These are phyloP conservation scores for Paraphaeosphaeria minitans DNA, from an alignment of 2,329 filamentous ascomycete species.

Conservation along the genomic window DNA sequence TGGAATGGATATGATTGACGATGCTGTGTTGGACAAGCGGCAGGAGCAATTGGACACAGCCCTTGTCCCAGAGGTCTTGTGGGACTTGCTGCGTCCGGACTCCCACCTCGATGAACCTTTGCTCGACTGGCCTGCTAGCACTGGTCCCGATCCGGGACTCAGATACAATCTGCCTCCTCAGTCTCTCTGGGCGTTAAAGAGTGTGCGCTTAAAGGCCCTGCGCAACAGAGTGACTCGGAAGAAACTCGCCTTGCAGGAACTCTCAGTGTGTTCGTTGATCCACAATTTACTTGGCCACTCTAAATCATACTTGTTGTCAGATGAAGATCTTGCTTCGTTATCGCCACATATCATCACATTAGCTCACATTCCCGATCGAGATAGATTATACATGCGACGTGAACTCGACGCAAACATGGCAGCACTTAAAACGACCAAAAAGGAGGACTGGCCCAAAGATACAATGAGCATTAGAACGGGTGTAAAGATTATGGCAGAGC, in stretches of 20 bases:
- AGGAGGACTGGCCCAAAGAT: conserved; percentile 20
- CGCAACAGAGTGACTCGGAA: conserved; percentile 46
- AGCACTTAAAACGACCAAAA: conserved; percentile 17
- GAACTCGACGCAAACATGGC: conserved; percentile 26
- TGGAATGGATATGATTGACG: conserved; percentile 35
- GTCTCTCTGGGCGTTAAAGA: conserved; percentile 51
- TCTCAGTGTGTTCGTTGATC: conserved; percentile 49
- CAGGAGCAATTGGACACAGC: conserved; percentile 20
- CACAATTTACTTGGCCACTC: conserved; percentile 39
- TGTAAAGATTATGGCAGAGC: conserved; percentile 23
- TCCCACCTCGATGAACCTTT: conserved; percentile 31
- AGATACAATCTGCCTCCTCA: conserved; percentile 49
- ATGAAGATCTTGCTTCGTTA: conserved; percentile 17
- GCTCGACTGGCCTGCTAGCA: conserved; percentile 49
- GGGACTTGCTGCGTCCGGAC: conserved; percentile 38
- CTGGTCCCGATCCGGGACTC: conserved; percentile 33
- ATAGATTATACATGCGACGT: conserved; percentile 13
- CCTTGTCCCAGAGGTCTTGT: conserved; percentile 23
- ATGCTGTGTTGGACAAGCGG: conserved; percentile 21
- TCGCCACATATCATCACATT: conserved; percentile 30
- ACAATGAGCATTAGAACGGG: conserved; percentile 15
- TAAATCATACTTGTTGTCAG: conserved; percentile 12
- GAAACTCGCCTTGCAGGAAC: conserved; percentile 50
- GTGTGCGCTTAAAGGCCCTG: conserved; percentile 36
- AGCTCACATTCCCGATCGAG: conserved; percentile 3